Percentiles rank a stretch among this genome's conserved stretches.
Conservation (phyloP, 1,284 basidiomycete species). For the Trichosporon inkin region DNA sequence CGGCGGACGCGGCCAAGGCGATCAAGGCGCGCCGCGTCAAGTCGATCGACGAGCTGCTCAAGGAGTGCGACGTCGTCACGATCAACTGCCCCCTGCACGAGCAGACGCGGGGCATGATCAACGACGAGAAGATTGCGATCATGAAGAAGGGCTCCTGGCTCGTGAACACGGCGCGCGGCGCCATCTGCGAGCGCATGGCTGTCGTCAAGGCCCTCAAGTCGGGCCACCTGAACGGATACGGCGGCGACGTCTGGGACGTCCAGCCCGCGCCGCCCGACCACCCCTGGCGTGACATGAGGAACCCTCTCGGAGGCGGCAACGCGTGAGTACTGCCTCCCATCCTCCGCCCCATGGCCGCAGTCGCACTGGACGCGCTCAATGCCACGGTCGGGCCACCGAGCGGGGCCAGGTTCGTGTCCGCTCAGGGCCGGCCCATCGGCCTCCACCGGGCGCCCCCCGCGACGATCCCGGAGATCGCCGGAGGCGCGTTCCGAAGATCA, state of each 20-base stretch:
- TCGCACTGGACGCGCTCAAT: too few species aligned
- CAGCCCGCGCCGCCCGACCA: slow-evolving; percentile 83
- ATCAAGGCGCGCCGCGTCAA: slow-evolving; percentile 73
- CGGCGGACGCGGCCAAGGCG: slow-evolving; percentile 65
- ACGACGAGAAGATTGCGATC: slow-evolving; percentile 75
- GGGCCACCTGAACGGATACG: slow-evolving; percentile 69
- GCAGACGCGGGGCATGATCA: slow-evolving; percentile 73
- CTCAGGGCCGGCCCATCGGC: too few species aligned
- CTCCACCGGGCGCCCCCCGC: too few species aligned
- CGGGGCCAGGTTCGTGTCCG: too few species aligned
- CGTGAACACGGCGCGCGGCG: slow-evolving; percentile 90
- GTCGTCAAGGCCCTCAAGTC: slow-evolving; percentile 71
- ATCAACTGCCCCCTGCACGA: slow-evolving; percentile 86
- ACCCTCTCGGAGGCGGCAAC: slow-evolving; percentile 72
- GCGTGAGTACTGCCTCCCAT: slow-evolving; percentile 43
- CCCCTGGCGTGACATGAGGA: slow-evolving; percentile 77
- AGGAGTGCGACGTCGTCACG: slow-evolving; percentile 53
- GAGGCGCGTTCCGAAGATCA: too few species aligned
- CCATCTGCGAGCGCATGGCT: slow-evolving; percentile 80
- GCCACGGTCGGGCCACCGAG: too few species aligned
- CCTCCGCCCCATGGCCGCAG: too few species aligned
- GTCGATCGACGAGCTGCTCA: slow-evolving; percentile 79
- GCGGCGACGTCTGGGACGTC: slow-evolving; percentile 70
- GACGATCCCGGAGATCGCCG: too few species aligned
- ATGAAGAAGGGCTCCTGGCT: slow-evolving; percentile 90